phyloP scores from a whole-genome alignment of 2,329 filamentous ascomycete genomes.

The Geosmithia putterillii region DNA sequence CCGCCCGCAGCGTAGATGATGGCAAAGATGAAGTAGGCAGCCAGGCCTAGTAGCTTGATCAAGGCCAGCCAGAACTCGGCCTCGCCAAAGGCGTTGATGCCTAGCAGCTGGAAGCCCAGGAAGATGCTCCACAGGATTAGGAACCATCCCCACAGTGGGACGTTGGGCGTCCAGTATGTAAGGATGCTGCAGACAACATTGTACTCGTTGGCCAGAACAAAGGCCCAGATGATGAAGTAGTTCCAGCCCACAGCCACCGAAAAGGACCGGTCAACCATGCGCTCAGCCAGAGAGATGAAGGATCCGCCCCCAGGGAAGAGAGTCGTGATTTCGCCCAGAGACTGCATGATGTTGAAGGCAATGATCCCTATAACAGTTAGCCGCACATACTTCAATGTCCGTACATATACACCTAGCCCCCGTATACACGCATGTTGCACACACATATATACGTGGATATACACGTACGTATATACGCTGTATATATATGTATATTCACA shows the following conservation, averaged over 20 bases:
- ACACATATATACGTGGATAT: not conserved
- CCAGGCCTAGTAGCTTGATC: constrained; percentile 56
- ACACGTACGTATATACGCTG: not conserved
- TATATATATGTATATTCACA: too few species aligned
- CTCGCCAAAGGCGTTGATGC: constrained; percentile 65
- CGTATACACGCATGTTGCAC: not conserved
- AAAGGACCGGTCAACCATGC: constrained; percentile 60
- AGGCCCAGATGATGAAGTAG: constrained; percentile 57
- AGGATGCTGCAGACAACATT: constrained; percentile 57
- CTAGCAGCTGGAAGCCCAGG: constrained; percentile 55
- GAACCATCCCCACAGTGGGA: constrained; percentile 56
- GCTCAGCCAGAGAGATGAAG: constrained; percentile 57
- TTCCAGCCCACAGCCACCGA: constrained; percentile 60
- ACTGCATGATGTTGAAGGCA: constrained; percentile 58
- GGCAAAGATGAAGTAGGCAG: constrained; percentile 63
- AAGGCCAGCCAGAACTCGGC: constrained; percentile 70
- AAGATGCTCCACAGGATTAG: constrained; percentile 66
- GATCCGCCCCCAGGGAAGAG: constrained; percentile 59
- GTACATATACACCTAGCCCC: not conserved
- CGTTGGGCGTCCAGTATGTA: constrained; percentile 49
- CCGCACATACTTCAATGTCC: not conserved
- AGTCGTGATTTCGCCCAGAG: constrained; percentile 62
- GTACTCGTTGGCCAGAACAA: constrained; percentile 58
- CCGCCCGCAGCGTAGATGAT: constrained; percentile 61
- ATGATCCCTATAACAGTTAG: constrained; percentile 34